Evolutionary conservation across 2,329 filamentous ascomycete species (phyloP).

Genomic region (Thermoascus crustaceus): DNA sequence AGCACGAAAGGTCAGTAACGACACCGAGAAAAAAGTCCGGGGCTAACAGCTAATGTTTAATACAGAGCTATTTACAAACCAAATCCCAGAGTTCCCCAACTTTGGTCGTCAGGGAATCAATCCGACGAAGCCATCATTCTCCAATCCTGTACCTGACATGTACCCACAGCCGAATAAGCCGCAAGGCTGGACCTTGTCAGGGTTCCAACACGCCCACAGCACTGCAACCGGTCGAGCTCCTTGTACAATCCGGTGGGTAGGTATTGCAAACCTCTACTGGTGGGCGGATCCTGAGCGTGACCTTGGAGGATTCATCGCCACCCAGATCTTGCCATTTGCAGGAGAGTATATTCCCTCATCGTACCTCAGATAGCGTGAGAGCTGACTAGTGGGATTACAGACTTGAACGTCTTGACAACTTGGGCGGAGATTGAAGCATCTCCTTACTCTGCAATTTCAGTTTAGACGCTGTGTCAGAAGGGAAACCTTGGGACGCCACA

Average conservation of each 20-base stretch:
- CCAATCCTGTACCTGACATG: constrained; percentile 37
- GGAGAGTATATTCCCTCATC: constrained; percentile 10
- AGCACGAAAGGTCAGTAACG: constrained; percentile 48
- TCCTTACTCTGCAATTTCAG: too few relatives aligned
- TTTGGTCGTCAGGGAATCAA: constrained; percentile 42
- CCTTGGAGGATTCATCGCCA: constrained; percentile 44
- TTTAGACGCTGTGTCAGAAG: too few relatives aligned
- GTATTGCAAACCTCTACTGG: constrained; percentile 51
- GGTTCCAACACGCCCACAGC: constrained; percentile 38
- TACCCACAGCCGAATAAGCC: neutral
- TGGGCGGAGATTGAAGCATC: too few relatives aligned
- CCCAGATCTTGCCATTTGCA: constrained; percentile 45
- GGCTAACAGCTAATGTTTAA: neutral
- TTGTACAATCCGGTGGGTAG: constrained; percentile 47
- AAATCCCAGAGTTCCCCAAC: constrained; percentile 49
- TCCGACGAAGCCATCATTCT: constrained; percentile 42
- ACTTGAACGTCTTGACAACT: too few relatives aligned
- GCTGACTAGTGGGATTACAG: too few relatives aligned
- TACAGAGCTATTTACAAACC: constrained; percentile 51
- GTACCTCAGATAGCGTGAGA: too few relatives aligned
- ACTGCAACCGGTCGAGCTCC: constrained; percentile 42
- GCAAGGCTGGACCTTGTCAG: constrained; percentile 1
- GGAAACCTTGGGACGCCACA: too few relatives aligned
- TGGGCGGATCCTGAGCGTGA: constrained; percentile 51
- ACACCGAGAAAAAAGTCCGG: too few relatives aligned